phyloP scores from a whole-genome alignment of 2,329 filamentous ascomycete species.

The Neonectria neomacrospora region DNA sequence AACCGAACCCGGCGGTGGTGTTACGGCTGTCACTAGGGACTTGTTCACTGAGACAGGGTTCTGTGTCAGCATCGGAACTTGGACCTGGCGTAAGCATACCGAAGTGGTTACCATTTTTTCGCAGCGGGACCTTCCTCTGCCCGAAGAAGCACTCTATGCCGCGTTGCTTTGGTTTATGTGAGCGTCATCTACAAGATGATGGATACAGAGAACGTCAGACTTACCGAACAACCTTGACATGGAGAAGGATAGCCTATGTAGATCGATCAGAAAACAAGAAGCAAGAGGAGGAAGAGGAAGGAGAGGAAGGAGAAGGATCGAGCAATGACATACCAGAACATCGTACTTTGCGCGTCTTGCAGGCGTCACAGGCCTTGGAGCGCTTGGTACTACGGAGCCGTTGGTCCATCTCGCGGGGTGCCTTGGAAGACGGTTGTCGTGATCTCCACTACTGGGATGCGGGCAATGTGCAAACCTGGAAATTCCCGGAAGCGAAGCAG shows the following conservation, averaged over 20 bases:
- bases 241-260: constrained; percentile 35
- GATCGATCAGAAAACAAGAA: background rate
- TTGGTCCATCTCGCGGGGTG: constrained; percentile 11
- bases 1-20: background rate
- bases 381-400: constrained; percentile 28
- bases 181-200: background rate
- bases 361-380: constrained; percentile 39
- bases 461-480: constrained; percentile 8
- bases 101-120: constrained; percentile 32
- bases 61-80: constrained; percentile 17
- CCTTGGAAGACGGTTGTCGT: background rate
- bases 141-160: constrained; percentile 31
- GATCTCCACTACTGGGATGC: constrained; percentile 7
- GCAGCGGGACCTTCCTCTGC: constrained; percentile 31
- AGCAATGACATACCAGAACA: constrained; percentile 33
- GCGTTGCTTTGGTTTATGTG: constrained; percentile 22
- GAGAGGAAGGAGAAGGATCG: background rate
- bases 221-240: constrained; percentile 33
- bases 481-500: constrained; percentile 13
- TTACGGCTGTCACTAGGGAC: constrained; percentile 15
- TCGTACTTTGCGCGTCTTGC: constrained; percentile 38
- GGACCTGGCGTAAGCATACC: background rate
- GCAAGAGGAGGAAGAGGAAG: background rate
- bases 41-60: constrained; percentile 30
- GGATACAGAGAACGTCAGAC: background rate